These are phyloP conservation scores for Fraxinus nigra DNA, from an alignment of 305 asterid genomes.

Conservation along the genomic window DNA sequence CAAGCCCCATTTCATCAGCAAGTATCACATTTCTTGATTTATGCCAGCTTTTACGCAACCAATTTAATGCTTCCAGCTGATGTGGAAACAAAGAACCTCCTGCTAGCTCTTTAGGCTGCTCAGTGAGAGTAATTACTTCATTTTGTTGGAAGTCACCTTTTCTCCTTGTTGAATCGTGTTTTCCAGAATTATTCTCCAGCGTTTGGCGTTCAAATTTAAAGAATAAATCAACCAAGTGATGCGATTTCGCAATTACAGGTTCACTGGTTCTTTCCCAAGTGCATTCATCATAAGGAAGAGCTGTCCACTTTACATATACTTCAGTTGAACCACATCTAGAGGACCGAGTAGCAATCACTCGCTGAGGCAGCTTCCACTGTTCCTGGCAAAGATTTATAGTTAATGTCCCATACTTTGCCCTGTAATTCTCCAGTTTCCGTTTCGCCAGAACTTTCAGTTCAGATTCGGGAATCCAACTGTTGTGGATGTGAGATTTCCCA, in stretches of 20 bases:
- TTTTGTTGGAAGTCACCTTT: slow-evolving; percentile 38
- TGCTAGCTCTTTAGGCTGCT: slow-evolving; percentile 86
- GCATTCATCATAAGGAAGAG: slow-evolving; percentile 93
- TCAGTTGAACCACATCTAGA: slow-evolving; percentile 61
- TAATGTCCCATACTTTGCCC: slow-evolving; percentile 76
- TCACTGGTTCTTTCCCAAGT: slow-evolving; percentile 94
- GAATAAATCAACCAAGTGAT: slow-evolving; percentile 67
- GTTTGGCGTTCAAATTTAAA: slow-evolving; percentile 72
- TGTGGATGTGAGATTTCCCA: slow-evolving; percentile 87
- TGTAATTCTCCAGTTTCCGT: slow-evolving; percentile 89
- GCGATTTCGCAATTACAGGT: slow-evolving; percentile 57
- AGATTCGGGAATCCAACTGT: slow-evolving; percentile 85
- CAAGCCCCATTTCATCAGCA: slow-evolving; percentile 99
- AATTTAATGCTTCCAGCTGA: slow-evolving; percentile 96
- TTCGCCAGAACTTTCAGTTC: slow-evolving; percentile 80
- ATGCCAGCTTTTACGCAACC: slow-evolving; percentile 97
- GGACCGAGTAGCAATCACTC: slow-evolving; percentile 71
- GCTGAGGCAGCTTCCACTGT: slow-evolving; percentile 88
- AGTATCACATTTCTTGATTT: slow-evolving; percentile 91
- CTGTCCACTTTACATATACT: slow-evolving; percentile 83
- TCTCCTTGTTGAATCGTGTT: slow-evolving; percentile 40
- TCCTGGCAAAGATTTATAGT: slow-evolving; percentile 78
- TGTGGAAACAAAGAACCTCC: slow-evolving; percentile 95
- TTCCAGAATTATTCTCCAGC: slow-evolving; percentile 45
- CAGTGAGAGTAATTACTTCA: slow-evolving; percentile 69